Conservation (phyloP, 352 stramenopile species). For the Phytopythium montanum region DNA sequence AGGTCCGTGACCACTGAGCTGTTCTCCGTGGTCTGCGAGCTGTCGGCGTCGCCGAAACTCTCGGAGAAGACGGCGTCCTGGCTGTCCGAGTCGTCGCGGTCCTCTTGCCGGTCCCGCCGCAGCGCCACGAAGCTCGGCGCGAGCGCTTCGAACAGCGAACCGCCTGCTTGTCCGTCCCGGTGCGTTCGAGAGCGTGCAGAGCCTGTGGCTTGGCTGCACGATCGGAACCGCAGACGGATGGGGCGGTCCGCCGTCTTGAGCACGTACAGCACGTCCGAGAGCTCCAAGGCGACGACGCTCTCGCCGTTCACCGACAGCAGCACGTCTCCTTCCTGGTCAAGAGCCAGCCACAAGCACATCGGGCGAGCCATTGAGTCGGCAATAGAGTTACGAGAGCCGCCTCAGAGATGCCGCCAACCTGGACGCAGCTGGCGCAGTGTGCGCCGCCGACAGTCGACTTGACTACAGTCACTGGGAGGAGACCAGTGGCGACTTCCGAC, state of each 20-base stretch:
- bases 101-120: constrained; percentile 9
- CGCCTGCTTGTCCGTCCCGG: constrained; percentile 17
- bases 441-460: constrained; percentile 48
- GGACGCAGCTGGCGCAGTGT: constrained; percentile 50
- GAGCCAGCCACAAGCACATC: neutral
- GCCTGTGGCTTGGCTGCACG: constrained; percentile 2
- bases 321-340: constrained; percentile 58
- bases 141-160: constrained; percentile 16
- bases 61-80: constrained; percentile 70
- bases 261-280: constrained; percentile 61
- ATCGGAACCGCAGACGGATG: constrained; percentile 62
- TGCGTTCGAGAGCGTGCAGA: constrained; percentile 16
- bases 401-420: constrained; percentile 19
- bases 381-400: neutral
- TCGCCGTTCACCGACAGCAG: constrained; percentile 68
- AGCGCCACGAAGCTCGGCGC: constrained; percentile 1
- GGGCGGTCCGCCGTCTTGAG: constrained; percentile 64
- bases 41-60: constrained; percentile 75
- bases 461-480: constrained; percentile 34
- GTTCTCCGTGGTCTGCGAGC: constrained; percentile 62
- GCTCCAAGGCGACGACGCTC: constrained; percentile 58
- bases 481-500: constrained; percentile 25
- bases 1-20: constrained; percentile 65
- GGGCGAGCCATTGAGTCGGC: neutral
- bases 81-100: constrained; percentile 62